phyloP scores from a whole-genome alignment of 2,329 filamentous ascomycete genomes.

The Endocalyx cinctus region DNA sequence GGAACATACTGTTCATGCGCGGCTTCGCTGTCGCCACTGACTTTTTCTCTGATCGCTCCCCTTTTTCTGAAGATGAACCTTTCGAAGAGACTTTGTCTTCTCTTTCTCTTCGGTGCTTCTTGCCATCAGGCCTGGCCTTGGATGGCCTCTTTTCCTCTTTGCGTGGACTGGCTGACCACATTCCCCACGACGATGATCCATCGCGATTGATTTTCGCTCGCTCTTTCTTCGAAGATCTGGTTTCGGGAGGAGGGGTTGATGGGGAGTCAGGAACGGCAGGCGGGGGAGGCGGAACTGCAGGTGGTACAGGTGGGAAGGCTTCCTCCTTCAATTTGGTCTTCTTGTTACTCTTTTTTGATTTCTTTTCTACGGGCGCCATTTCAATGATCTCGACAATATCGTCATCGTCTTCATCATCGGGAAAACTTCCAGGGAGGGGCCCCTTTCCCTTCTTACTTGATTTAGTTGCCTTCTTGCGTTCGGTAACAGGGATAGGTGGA shows the following conservation, averaged over 20 bases:
- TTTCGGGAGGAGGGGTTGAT: conserved; percentile 48
- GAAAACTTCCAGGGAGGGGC: conserved; percentile 27
- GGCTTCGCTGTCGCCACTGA: conserved; percentile 49
- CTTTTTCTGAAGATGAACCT: conserved; percentile 67
- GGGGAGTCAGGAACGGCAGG: conserved; percentile 44
- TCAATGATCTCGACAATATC: conserved; percentile 49
- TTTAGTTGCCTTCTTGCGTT: conserved; percentile 40
- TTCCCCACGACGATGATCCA: conserved; percentile 65
- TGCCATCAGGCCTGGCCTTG: conserved; percentile 63
- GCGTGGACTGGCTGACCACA: conserved; percentile 59
- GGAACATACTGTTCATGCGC: conserved; percentile 62
- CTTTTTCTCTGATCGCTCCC: conserved; percentile 30
- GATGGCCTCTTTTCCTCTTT: conserved; percentile 54
- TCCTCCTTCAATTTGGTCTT: conserved; percentile 31
- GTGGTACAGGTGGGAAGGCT: conserved; percentile 16
- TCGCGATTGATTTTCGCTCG: conserved; percentile 72
- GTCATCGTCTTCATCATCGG: conserved; percentile 25
- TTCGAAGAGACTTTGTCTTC: conserved; percentile 59
- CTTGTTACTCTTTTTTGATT: conserved; percentile 26
- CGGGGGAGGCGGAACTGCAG: conserved; percentile 38
- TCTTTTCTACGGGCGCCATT: conserved; percentile 38
- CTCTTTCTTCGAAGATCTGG: conserved; percentile 65
- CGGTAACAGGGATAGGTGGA: conserved; percentile 28
- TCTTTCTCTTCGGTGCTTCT: conserved; percentile 53
- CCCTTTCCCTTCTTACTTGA: conserved; percentile 33